Base-by-base conservation (phyloP, 2,329 filamentous ascomycete species). In the Alternaria dauci region DNA sequence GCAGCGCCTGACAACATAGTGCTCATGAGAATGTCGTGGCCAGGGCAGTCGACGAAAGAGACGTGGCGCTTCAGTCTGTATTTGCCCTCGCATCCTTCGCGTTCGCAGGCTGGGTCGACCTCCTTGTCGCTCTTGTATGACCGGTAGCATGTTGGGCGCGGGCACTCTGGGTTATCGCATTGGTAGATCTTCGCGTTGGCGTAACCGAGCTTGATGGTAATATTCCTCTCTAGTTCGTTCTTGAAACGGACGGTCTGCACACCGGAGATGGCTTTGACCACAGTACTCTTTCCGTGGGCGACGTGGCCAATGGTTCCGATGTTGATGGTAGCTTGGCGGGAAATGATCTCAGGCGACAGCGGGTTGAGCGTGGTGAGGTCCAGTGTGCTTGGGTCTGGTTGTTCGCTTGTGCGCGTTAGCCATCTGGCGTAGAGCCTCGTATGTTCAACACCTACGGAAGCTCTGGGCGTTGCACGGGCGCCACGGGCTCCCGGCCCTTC, bases 1-100 rank as follows among this genome's bases (percentile, higher is more conserved):
- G 95, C 95, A 73, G 95, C 95, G 77, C 95, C 95, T 77, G 95
- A 99, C 86, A 99, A 90, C 95, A 99, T 99, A 74, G 95, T 99
- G 83, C 94, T 98, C 95, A 99, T 99, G 80, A 99, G 94, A 93
- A 99, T 99, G 84, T 99, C 95, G 92, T 99, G 95, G 81, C 95
- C 95, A 58, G 95, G 95, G 86, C 95, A 98, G 82, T 98, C 95
- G 71, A 98, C 95, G 80, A 98, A 99, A 16, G 92, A 94, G 69
- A 78, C 72, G 54, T 71, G 63, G 34, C 63, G 89, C 75, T 96
- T 83, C 76, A 99, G 83, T 76, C 92, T 85, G 83, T 98, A 99
- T 75, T 85, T 94, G 61, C 95, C 95, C 59, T 82, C 83, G 77
- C 95, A 99, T 70, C 94, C 94, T 66, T 97, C 92, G 70, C 95